Evolutionary conservation across 306 rosid species (phyloP), one percentile per base, ranked within the genome.

Genomic region (Castanea mollissima): DNA sequence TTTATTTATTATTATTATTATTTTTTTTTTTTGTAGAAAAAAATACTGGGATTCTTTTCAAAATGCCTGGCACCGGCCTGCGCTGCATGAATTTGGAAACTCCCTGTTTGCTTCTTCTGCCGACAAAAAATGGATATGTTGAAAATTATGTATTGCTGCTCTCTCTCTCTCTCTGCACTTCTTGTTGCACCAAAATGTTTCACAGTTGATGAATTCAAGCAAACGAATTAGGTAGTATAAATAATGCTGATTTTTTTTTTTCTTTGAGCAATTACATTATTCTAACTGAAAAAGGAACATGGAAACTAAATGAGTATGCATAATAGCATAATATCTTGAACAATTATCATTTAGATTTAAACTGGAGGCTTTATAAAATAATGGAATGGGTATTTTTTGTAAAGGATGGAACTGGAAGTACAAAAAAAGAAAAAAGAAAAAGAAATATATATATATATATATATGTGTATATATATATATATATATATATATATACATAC

Each of bases 31-130:
- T 52, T 78, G 89, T 81, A 95, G 99, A 90, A 89, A 80, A 95
- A 85, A 83, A 78, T 87, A 91, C 60, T 86, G 91, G 90, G 98
- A 58, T 85, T 91, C 75, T 84, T 95, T 76, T 90, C 94, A 78
- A 91, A 86, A 78, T 95, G 99, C 85, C 83, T 92, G 80, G 90
- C 87, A 4, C 98, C 99, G 56, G 86, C 93, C 5, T 95, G 98
- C 69, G 85, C 84, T 75, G 88, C 93, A 49, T 92, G 93, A 91
- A 13, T 34, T 11, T 73, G 34, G 65, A 21, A 14, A 31, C 21
- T 65, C 51, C 49, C 4, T 16, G 21, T 16, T 3, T 20, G 2
- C 7, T 65, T 6, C 52, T 67, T 67, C 20, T 65, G 49, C n/a
- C 4, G 38, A 10, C 49, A 13, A 51, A 5, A 12, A 12, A 21